Conservation (phyloP, 129 eudicot species). For the Escallonia rubra region DNA sequence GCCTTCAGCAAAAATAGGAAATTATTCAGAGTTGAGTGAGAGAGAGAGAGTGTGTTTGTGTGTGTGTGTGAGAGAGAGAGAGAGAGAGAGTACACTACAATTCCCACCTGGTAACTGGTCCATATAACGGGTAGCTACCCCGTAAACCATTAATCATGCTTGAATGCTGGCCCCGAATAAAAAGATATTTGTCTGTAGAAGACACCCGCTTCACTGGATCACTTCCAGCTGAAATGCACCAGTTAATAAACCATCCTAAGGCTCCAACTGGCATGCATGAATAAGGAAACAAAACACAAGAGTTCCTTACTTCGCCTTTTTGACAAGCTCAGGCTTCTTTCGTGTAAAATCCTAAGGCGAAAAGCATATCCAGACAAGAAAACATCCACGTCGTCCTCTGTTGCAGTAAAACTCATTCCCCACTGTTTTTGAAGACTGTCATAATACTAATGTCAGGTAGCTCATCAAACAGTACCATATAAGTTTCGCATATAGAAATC, state of each 20-base stretch:
- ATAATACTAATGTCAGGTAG: slow-evolving; percentile 21
- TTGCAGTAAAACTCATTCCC: slow-evolving; percentile 53
- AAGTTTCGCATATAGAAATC: background rate
- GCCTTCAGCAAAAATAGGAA: slow-evolving; percentile 31
- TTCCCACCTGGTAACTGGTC: slow-evolving; percentile 75
- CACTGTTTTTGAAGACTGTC: slow-evolving; percentile 59
- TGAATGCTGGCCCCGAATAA: slow-evolving; percentile 73
- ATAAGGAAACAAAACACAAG: background rate
- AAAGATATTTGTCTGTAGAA: slow-evolving; percentile 58
- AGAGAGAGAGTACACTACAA: background rate
- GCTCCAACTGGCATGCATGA: background rate
- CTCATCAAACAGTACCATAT: background rate
- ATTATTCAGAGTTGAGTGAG: background rate
- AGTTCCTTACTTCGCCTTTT: slow-evolving; percentile 45
- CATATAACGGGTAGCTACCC: slow-evolving; percentile 73
- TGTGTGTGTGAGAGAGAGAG: background rate
- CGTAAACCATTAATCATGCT: slow-evolving; percentile 90
- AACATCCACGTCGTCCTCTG: slow-evolving; percentile 79
- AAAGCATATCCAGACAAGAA: slow-evolving; percentile 86
- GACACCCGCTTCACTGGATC: slow-evolving; percentile 59
- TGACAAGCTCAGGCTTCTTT: slow-evolving; percentile 67
- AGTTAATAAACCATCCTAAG: background rate
- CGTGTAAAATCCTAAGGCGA: slow-evolving; percentile 85
- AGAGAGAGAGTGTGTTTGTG: background rate
- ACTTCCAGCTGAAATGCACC: slow-evolving; percentile 30